phyloP scores from a whole-genome alignment of 495 filamentous ascomycete genomes.

The Jackrogersella minutella region DNA sequence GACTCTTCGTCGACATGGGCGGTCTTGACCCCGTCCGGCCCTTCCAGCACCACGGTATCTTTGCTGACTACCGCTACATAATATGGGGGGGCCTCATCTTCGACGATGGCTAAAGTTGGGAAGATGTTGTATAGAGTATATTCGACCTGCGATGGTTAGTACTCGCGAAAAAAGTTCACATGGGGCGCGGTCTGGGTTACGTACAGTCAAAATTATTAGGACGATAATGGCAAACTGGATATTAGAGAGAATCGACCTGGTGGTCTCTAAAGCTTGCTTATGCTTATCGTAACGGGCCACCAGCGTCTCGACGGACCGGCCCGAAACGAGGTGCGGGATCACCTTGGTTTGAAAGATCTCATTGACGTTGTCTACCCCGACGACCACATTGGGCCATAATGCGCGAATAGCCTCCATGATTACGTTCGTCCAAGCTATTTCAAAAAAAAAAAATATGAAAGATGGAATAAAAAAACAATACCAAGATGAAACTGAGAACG shows the following conservation, averaged over 20 bases:
- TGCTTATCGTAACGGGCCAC: background rate
- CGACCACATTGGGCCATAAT: background rate
- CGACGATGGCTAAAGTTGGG: conserved; percentile 50
- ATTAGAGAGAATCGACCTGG: background rate
- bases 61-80: conserved; percentile 44
- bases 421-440: background rate
- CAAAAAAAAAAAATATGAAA: background rate
- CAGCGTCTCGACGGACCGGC: conserved; percentile 12
- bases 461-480: too few species aligned
- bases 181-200: too few species aligned
- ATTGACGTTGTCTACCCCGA: background rate
- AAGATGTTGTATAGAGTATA: conserved; percentile 49
- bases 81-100: conserved; percentile 50
- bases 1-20: conserved; percentile 6
- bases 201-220: conserved; percentile 41
- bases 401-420: conserved; percentile 11
- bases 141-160: conserved; percentile 34
- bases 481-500: conserved; percentile 11
- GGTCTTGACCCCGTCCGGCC: background rate
- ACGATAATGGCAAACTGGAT: conserved; percentile 41
- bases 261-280: background rate
- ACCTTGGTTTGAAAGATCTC: background rate
- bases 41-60: conserved; percentile 7
- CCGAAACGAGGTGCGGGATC: background rate
- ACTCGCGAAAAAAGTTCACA: background rate